These are phyloP conservation scores for Solanum hybrid DNA, from an alignment of 305 asterid species.

Conservation along the genomic window DNA sequence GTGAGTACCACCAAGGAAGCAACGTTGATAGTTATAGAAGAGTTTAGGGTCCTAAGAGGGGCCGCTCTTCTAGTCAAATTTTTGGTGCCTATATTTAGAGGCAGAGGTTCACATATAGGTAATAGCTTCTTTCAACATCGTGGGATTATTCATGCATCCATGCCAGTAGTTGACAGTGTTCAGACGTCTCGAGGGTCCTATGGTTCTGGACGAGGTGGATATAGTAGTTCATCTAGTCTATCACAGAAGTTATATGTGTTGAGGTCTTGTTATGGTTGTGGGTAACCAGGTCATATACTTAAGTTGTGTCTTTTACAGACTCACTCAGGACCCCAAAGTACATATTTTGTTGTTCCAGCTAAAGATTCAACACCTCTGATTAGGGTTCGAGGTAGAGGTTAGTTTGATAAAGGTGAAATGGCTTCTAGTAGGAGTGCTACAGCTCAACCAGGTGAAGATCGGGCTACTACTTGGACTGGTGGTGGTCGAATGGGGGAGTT, in stretches of 20 bases:
- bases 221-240: background rate
- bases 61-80: background rate
- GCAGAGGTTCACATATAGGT: background rate
- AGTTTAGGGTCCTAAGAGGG: background rate
- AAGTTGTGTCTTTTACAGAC: background rate
- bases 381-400: background rate
- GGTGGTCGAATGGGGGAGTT: background rate
- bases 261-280: background rate
- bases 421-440: background rate
- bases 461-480: background rate
- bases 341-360: background rate
- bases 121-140: background rate
- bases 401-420: background rate
- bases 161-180: background rate
- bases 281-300: background rate
- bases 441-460: background rate
- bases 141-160: background rate
- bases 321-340: background rate
- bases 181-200: too few species aligned
- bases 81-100: background rate
- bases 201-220: background rate
- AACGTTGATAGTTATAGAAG: background rate
- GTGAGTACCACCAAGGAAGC: background rate
- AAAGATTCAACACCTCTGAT: background rate
- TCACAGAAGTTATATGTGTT: background rate